Evolutionary conservation across 345 rosid genomes (phyloP).

Genomic region (Ricinus communis): DNA sequence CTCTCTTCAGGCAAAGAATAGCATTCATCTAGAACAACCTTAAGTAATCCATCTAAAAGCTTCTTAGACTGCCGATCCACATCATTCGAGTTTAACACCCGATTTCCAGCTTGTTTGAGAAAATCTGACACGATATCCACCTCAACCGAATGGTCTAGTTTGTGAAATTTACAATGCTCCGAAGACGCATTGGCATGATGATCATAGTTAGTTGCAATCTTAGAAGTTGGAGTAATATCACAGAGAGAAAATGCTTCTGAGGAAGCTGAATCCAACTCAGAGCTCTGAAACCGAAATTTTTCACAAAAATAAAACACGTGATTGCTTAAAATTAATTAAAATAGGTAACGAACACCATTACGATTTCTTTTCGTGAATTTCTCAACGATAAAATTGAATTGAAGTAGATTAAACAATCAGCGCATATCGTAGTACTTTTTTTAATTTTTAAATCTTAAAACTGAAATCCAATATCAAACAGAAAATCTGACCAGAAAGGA

Average conservation of each 20-base stretch:
- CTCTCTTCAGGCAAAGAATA: constrained; percentile 31
- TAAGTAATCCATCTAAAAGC: constrained; percentile 36
- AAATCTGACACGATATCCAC: constrained; percentile 22
- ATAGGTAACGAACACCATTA: no score
- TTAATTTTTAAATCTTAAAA: no score
- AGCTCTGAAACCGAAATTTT: no score
- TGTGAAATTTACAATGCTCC: constrained; percentile 5
- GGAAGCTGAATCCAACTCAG: no score
- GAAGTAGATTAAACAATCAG: no score
- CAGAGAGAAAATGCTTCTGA: background rate
- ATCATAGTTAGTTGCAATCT: constrained; percentile 1
- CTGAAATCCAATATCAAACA: no score
- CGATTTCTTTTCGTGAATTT: no score
- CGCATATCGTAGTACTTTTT: no score
- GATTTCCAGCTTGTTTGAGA: constrained; percentile 30
- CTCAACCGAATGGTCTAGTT: constrained; percentile 21
- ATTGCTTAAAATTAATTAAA: no score
- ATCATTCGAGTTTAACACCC: constrained; percentile 28
- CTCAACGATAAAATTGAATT: no score
- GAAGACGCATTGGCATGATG: constrained; percentile 2
- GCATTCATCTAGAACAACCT: constrained; percentile 19
- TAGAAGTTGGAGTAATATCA: constrained; percentile 19
- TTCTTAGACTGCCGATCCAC: constrained; percentile 30
- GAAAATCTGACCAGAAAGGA: no score
- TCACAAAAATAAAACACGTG: no score